Evolutionary conservation across 2,329 filamentous ascomycete genomes (phyloP), one percentile per base, ranked within the genome.

Genomic region (Penicillium sp.): DNA sequence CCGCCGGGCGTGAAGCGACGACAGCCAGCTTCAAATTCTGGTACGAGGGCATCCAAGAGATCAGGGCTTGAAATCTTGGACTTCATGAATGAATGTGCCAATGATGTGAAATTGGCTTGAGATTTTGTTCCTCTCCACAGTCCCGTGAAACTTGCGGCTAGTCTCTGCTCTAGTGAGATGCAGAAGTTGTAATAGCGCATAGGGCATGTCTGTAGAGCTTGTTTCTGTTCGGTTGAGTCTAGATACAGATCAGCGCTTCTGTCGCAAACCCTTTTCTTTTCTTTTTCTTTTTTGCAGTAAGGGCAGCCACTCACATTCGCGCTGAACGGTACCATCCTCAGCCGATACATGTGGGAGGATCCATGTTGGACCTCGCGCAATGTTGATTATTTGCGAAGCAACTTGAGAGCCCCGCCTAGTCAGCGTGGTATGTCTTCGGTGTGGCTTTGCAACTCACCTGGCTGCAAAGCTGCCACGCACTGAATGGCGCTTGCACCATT

Each of bases 1-100:
- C 38, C 32, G 15, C 49, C 49, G 4, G 49, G 49, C 2, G 49
- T 51, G 7, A 51, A 48, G 19, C 49, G 49, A 32, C 49, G 49
- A 34, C 49, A 51, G n/a, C 49, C 49, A 29, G 45, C 44, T 33
- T 48, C 49, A n/a, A 51, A 51, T 24, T 51, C 37, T 19, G 49
- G 49, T 2, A 51, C 13, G 5, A 51, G 31, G 1, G 37, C 22
- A 4, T 48, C 21, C 10, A 51, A 19, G 10, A 51, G 44, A 15
- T 39, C 39, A 1, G 37, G 49, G 8, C 17, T 33, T 12, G 26
- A 33, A 21, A 51, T 51, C 8, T 48, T 51, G n/a, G 49, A 28
- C 26, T 48, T 24, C 48, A 51, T 51, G 24, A 51, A 51, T 15
- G 43, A 47, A 22, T 33, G 22, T 35, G 48, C 44, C 22, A 48